Evolutionary conservation across 1,284 basidiomycete genomes (phyloP).

Genomic region (Malassezia slooffiae): DNA sequence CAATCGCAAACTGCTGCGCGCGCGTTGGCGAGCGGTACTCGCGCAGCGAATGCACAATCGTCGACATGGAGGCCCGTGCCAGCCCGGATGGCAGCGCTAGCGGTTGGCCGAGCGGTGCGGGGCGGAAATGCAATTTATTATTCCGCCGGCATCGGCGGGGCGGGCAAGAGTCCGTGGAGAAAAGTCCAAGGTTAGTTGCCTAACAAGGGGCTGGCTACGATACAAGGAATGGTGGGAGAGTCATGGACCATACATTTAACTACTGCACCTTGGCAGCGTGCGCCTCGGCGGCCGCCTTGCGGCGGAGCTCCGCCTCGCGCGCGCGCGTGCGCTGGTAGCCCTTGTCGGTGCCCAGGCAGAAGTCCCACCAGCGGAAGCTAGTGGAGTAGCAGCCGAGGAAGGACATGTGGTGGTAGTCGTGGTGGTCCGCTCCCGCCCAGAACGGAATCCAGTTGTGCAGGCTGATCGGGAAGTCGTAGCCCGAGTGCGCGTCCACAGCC

Average conservation of each 20-base stretch:
- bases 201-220: no score
- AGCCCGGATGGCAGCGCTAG: no score
- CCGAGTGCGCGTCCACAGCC: slow-evolving; percentile 91
- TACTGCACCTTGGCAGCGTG: no score
- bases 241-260: neutral
- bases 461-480: slow-evolving; percentile 68
- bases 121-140: no score
- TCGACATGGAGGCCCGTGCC: slow-evolving; percentile 32
- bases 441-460: slow-evolving; percentile 85
- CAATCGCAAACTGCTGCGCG: slow-evolving; percentile 29
- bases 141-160: no score
- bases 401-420: slow-evolving; percentile 53
- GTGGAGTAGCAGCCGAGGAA: slow-evolving; percentile 42
- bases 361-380: slow-evolving; percentile 45
- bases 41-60: slow-evolving; percentile 44
- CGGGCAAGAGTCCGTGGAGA: no score
- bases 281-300: slow-evolving; percentile 2
- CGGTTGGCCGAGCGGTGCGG: no score
- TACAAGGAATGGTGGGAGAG: no score
- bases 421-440: slow-evolving; percentile 98
- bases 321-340: slow-evolving; percentile 40
- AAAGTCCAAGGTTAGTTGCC: no score
- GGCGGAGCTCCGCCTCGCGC: slow-evolving; percentile 28
- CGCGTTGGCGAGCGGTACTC: slow-evolving; percentile 42
- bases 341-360: slow-evolving; percentile 39